Base-by-base conservation (phyloP, 1,139 yeast species). In the Saccharomyces uvarum region DNA sequence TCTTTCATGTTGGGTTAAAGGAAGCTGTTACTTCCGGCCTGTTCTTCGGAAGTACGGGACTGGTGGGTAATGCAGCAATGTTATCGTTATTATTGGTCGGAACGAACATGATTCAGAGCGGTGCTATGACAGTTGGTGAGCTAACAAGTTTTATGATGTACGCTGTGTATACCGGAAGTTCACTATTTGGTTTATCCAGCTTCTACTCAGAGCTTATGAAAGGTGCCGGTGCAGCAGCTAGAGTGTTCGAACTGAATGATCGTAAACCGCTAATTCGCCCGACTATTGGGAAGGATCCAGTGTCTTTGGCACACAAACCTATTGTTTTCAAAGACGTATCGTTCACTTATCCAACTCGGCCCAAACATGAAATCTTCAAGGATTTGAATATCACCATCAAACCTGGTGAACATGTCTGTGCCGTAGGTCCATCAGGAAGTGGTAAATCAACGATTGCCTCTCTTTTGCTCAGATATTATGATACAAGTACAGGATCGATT, bases 181-280 rank as follows among this genome's bases (percentile, higher is more conserved):
- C 97, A 0, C 88, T 93, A 59, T 88, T 88, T 71, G 98, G 98
- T 0, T 72, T 93, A 48, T 93, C 97, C 0, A 87, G 86, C 62
- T 91, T 93, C 69, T 91, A 90, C 67, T 86, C 96, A 2, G 99
- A 93, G 68, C 73, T 91, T 56, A 93, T 93, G 96, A 93, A 93
- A 73, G 98, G 97, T 49, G 85, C 95, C 3, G 99, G 99, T 54
- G 98, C 99, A 0, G 95, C 97, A 0, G 88, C 95, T 51, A 77
- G 99, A 57, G 79, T 93, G 50, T 91, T 93, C 73, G 98, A 93
- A 70, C 75, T 93, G 52, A 80, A 86, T 58, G 96, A 90, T 61
- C 80, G 88, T 68, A 77, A 82, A 59, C 96, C 97, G 0, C 65
- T 72, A 16, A 90, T 93, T 52, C 77, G 82, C 47, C 81, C 90